These are phyloP conservation scores for Chlorokybus atmophyticus DNA, from an alignment of 139 green algal species.

Conservation along the genomic window DNA sequence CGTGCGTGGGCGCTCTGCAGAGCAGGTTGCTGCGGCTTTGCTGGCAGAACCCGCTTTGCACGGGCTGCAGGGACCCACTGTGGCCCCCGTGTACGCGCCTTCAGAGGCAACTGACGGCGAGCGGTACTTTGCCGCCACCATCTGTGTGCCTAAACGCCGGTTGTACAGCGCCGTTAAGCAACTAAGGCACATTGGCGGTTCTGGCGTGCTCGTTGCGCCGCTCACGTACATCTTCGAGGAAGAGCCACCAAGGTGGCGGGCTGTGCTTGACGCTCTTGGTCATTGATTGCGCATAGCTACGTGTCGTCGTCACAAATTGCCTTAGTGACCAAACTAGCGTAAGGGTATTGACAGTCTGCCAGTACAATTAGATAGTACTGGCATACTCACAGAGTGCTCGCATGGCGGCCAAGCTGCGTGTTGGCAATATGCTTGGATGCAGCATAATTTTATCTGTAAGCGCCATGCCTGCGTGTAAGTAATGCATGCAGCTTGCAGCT, in stretches of 20 bases:
- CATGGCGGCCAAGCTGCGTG: too few species aligned
- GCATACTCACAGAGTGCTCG: too few species aligned
- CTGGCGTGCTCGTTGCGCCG: conserved; percentile 84
- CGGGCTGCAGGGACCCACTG: conserved; percentile 69
- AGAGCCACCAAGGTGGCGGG: conserved; percentile 70
- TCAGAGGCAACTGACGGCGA: not conserved
- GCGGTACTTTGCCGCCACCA: conserved; percentile 4
- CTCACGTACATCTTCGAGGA: conserved; percentile 99
- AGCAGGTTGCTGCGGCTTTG: conserved; percentile 60
- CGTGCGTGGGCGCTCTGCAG: conserved; percentile 39
- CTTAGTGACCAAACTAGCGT: too few species aligned
- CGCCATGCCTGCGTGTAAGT: too few species aligned
- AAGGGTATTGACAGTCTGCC: too few species aligned
- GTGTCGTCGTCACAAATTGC: too few species aligned
- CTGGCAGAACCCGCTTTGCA: conserved; percentile 6
- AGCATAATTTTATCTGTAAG: too few species aligned
- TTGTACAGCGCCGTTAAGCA: conserved; percentile 76
- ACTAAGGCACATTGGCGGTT: conserved; percentile 62
- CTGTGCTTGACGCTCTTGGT: conserved; percentile 55
- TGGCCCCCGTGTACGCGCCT: conserved; percentile 54
- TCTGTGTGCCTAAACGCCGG: conserved; percentile 62
- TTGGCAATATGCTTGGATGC: too few species aligned
- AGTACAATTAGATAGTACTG: too few species aligned
- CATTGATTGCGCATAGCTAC: too few species aligned
- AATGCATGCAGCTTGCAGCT: too few species aligned